phyloP scores from a whole-genome alignment of 352 stramenopile species.

The Phytopythium sindhum region DNA sequence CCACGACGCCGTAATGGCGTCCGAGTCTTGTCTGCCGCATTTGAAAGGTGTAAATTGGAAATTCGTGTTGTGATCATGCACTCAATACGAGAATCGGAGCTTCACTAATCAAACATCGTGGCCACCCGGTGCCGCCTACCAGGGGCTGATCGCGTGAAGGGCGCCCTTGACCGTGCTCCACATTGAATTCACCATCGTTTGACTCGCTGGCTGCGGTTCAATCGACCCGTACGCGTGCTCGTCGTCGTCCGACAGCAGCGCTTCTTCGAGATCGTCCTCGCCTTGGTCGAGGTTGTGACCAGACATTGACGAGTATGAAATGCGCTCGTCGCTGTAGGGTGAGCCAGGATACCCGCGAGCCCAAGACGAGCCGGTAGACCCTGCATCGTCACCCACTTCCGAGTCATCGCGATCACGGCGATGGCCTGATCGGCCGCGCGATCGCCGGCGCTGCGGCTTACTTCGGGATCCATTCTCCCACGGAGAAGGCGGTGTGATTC shows the following conservation, averaged over 20 bases:
- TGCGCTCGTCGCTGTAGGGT: conserved; percentile 25
- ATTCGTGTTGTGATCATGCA: neutral
- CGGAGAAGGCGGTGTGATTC: conserved; percentile 11
- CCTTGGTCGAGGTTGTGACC: conserved; percentile 4
- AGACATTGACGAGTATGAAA: conserved; percentile 23
- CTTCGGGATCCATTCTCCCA: neutral
- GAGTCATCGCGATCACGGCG: conserved; percentile 16
- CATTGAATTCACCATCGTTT: conserved; percentile 14
- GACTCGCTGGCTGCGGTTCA: conserved; percentile 14
- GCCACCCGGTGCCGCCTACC: conserved; percentile 34
- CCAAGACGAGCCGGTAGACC: conserved; percentile 21
- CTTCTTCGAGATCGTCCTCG: conserved; percentile 63
- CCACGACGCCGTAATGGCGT: neutral
- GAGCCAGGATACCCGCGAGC: conserved; percentile 24
- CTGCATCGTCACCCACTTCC: conserved; percentile 9
- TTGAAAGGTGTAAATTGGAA: neutral
- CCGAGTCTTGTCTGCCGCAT: neutral
- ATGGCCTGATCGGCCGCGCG: conserved; percentile 14
- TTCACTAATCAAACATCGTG: neutral
- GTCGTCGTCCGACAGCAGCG: conserved; percentile 65
- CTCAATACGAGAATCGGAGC: neutral
- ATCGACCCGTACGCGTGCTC: conserved; percentile 72
- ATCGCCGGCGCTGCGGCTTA: conserved; percentile 14
- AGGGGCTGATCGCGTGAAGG: conserved; percentile 70
- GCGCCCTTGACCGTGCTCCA: conserved; percentile 54